Evolutionary conservation across 73 alveolate species (phyloP).

Genomic region (Breviolum minutum): DNA sequence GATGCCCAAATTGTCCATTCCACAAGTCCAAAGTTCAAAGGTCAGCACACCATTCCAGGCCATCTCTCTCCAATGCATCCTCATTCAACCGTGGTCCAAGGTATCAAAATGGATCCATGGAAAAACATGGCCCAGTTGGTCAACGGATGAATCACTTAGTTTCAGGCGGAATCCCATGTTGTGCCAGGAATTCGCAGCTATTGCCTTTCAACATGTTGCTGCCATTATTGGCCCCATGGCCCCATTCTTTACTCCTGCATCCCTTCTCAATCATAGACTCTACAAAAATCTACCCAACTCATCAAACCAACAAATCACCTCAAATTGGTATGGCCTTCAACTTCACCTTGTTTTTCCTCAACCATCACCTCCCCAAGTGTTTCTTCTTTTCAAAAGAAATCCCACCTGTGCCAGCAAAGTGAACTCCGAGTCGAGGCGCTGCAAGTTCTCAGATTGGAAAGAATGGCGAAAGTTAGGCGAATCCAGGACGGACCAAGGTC

Average conservation of each 20-base stretch:
- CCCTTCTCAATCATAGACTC: no score
- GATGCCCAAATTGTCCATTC: not conserved
- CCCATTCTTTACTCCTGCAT: no score
- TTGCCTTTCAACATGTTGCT: not conserved
- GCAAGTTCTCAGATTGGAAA: constrained; percentile 28
- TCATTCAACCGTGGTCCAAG: no score
- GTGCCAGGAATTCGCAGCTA: constrained; percentile 93
- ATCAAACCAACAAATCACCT: no score
- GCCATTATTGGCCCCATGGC: no score
- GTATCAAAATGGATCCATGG: not conserved
- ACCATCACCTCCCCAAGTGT: no score
- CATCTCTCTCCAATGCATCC: constrained; percentile 80
- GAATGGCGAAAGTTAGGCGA: not conserved
- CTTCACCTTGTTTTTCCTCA: no score
- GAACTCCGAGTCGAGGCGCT: constrained; percentile 67
- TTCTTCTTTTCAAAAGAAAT: no score
- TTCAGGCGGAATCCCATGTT: constrained; percentile 72
- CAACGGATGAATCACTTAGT: not conserved
- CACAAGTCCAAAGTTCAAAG: not conserved
- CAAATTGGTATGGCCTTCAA: no score
- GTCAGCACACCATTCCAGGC: constrained; percentile 57
- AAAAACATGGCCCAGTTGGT: not conserved
- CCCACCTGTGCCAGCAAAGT: constrained; percentile 61
- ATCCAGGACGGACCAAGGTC: not conserved
- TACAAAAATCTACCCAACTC: no score